Conservation (phyloP, 305 asterid genomes). For the Lippia alba region DNA sequence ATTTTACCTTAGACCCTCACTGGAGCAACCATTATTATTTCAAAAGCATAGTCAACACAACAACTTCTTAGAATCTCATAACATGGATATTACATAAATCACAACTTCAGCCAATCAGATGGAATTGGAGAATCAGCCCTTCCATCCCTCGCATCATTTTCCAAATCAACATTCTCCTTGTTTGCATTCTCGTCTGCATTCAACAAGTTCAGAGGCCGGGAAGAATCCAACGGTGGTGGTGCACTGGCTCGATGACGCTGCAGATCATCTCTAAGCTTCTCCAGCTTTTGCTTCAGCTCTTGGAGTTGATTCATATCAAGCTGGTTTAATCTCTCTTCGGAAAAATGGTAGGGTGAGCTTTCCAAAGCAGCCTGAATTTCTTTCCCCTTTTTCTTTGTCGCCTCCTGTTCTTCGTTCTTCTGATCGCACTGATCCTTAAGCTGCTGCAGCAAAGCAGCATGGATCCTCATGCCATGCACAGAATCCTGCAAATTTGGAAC, state of each 20-base stretch:
- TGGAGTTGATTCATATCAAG: slow-evolving; percentile 31
- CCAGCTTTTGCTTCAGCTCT: slow-evolving; percentile 38
- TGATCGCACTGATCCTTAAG: slow-evolving; percentile 42
- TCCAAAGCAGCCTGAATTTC: slow-evolving; percentile 41
- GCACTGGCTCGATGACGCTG: neutral
- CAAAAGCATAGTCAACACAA: slow-evolving; percentile 12
- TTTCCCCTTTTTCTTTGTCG: slow-evolving; percentile 33
- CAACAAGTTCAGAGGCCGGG: neutral
- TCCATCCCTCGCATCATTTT: slow-evolving; percentile 10
- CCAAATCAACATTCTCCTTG: slow-evolving; percentile 24
- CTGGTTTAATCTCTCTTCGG: slow-evolving; percentile 34
- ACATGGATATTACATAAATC: neutral
- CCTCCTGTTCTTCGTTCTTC: slow-evolving; percentile 34
- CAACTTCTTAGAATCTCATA: neutral
- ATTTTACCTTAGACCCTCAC: slow-evolving; percentile 20
- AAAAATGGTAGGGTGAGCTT: slow-evolving; percentile 9
- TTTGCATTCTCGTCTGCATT: slow-evolving; percentile 2
- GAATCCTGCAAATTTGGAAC: slow-evolving; percentile 29
- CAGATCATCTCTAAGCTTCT: slow-evolving; percentile 37
- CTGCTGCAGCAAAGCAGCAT: slow-evolving; percentile 30
- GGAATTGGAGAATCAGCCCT: slow-evolving; percentile 43
- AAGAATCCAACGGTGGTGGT: neutral
- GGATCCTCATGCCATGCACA: slow-evolving; percentile 19
- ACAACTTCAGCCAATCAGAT: slow-evolving; percentile 48
- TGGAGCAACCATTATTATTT: slow-evolving; percentile 17